Evolutionary conservation across 805 yeast genomes (phyloP).

Genomic region (Lachancea cidri): DNA sequence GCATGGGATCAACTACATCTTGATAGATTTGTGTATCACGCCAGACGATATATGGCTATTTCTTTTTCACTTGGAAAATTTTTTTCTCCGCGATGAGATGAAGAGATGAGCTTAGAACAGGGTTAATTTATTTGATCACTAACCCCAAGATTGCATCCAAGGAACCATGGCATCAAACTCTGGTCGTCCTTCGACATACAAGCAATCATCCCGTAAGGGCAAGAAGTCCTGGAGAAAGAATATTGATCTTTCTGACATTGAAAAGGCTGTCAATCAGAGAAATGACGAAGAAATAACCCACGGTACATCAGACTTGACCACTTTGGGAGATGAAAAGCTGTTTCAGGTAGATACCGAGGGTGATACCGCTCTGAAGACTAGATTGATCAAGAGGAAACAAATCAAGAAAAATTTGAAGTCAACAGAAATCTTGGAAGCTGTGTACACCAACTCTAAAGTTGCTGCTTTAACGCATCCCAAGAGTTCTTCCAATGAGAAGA

Average conservation of each 20-base stretch:
- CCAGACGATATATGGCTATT: too few species aligned
- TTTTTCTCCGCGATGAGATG: conserved; percentile 14
- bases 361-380: conserved; percentile 41
- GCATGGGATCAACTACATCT: too few species aligned
- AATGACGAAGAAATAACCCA: conserved; percentile 49
- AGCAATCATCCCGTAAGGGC: conserved; percentile 84
- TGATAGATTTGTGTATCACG: too few species aligned
- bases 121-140: not conserved
- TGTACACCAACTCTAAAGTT: conserved; percentile 58
- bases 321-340: conserved; percentile 25
- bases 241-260: conserved; percentile 79
- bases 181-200: conserved; percentile 50
- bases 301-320: conserved; percentile 27
- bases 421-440: conserved; percentile 63
- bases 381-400: conserved; percentile 36
- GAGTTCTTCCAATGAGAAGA: conserved; percentile 36
- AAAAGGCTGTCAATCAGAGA: conserved; percentile 59
- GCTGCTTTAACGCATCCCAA: conserved; percentile 48
- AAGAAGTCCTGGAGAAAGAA: conserved; percentile 96
- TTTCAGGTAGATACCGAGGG: conserved; percentile 62
- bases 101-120: conserved; percentile 14
- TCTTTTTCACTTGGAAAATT: not conserved
- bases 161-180: conserved; percentile 17
- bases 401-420: conserved; percentile 47
- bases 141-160: not conserved